A percentile compares a stretch with the other conserved stretches of the same genome.
phyloP scores from a whole-genome alignment of 2,329 filamentous ascomycete genomes.

The Beauveria sp. region DNA sequence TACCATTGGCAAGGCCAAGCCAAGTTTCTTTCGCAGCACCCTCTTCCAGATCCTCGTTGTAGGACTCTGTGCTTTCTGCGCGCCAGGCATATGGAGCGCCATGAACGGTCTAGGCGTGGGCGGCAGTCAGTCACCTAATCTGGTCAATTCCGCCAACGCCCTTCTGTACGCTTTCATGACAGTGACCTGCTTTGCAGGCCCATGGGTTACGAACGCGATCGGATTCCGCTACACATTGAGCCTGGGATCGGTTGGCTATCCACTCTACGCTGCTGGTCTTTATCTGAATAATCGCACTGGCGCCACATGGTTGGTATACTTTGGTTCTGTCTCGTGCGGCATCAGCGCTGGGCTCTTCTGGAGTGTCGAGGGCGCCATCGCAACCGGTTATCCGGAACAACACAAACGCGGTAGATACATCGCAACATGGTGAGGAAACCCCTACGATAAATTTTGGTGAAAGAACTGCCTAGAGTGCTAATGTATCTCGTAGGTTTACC shows the following conservation, averaged over 20 bases:
- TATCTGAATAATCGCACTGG: slow-evolving; percentile 59
- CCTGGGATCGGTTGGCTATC: slow-evolving; percentile 48
- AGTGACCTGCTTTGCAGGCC: slow-evolving; percentile 32
- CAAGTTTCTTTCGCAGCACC: slow-evolving; percentile 20
- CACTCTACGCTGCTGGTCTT: slow-evolving; percentile 55
- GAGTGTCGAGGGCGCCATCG: slow-evolving; percentile 60
- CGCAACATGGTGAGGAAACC: slow-evolving; percentile 30
- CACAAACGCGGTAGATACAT: slow-evolving; percentile 50
- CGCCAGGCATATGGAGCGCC: slow-evolving; percentile 34
- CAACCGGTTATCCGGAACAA: slow-evolving; percentile 55
- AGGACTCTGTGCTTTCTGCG: slow-evolving; percentile 32
- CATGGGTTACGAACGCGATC: slow-evolving; percentile 29
- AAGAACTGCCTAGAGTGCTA: neutral
- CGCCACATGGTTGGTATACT: slow-evolving; percentile 53
- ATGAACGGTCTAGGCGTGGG: slow-evolving; percentile 32
- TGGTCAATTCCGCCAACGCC: slow-evolving; percentile 38
- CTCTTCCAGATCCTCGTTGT: slow-evolving; percentile 32
- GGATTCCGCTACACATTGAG: slow-evolving; percentile 30
- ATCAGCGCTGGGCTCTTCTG: slow-evolving; percentile 60
- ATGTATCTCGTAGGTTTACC: neutral
- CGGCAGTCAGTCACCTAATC: slow-evolving; percentile 31
- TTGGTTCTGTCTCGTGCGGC: slow-evolving; percentile 55
- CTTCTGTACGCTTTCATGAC: slow-evolving; percentile 38
- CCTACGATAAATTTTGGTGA: neutral
- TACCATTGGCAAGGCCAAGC: neutral